Percentiles rank a stretch among this genome's conserved stretches.
phyloP scores from a whole-genome alignment of 768 basidiomycete genomes.

The Hypsizygus marmoreus region DNA sequence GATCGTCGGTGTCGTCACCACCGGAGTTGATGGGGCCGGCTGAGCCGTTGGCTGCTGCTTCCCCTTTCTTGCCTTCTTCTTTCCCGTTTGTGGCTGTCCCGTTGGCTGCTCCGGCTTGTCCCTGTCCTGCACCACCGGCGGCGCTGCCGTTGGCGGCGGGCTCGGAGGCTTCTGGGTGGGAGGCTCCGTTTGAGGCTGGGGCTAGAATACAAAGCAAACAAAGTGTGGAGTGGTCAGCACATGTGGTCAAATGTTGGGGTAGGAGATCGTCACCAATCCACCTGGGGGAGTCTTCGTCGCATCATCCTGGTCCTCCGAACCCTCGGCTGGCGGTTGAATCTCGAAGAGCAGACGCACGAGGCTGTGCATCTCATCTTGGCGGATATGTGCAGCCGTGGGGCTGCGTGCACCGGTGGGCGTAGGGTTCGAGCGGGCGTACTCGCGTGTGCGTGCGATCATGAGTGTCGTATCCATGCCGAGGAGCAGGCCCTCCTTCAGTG shows the following conservation, averaged over 20 bases:
- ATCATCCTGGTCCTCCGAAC: background rate
- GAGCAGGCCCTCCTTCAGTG: constrained; percentile 52
- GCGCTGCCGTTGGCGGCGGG: background rate
- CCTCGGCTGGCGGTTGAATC: background rate
- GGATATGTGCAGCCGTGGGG: constrained; percentile 13
- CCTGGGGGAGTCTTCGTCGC: constrained; percentile 14
- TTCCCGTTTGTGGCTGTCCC: background rate
- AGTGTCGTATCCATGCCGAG: constrained; percentile 57
- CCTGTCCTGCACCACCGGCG: too few species aligned
- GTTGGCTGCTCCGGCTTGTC: background rate
- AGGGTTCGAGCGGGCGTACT: constrained; percentile 39
- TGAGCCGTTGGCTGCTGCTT: background rate
- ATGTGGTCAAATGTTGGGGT: background rate
- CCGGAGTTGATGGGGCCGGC: background rate
- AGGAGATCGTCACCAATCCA: constrained; percentile 21
- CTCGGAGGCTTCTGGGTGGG: constrained; percentile 3
- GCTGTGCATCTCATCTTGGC: constrained; percentile 15
- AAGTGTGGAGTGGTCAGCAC: constrained; percentile 2
- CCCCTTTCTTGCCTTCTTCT: background rate
- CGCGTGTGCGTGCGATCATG: constrained; percentile 51
- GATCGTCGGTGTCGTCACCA: background rate
- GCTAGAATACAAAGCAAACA: background rate
- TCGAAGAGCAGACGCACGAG: constrained; percentile 18
- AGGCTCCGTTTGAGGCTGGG: background rate
- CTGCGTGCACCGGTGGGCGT: constrained; percentile 16